phyloP scores from a whole-genome alignment of 176 grass and related monocot species.

The Triticum monococcum region DNA sequence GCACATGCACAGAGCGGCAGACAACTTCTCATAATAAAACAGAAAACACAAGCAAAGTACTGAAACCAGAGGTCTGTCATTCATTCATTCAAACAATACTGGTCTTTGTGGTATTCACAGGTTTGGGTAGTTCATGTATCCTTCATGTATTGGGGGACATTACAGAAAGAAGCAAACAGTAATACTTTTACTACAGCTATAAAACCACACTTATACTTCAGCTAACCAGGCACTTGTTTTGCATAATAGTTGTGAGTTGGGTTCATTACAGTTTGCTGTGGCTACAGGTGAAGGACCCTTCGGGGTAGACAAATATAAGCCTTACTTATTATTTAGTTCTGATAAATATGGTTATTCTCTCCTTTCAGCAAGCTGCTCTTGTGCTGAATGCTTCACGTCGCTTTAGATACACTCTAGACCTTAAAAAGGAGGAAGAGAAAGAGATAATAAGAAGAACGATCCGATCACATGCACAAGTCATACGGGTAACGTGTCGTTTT shows the following conservation, averaged over 20 bases:
- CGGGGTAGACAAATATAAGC: neutral
- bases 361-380: slow-evolving; percentile 75
- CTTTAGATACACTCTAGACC: slow-evolving; percentile 86
- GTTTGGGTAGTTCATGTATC: neutral
- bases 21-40: neutral
- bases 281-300: neutral
- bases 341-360: slow-evolving; percentile 20
- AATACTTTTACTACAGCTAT: neutral
- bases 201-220: neutral
- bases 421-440: slow-evolving; percentile 79
- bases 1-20: neutral
- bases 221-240: neutral
- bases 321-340: slow-evolving; percentile 23
- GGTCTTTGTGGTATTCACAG: neutral
- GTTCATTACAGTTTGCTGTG: neutral
- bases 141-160: neutral
- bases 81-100: neutral
- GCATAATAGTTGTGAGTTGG: neutral
- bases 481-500: slow-evolving; percentile 56
- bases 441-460: slow-evolving; percentile 73
- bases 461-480: slow-evolving; percentile 71
- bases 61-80: neutral
- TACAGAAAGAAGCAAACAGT: neutral
- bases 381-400: slow-evolving; percentile 81
- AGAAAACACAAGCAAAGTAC: neutral